Conservation (phyloP, 2,329 filamentous ascomycete genomes). For the Aquanectria penicillioides region DNA sequence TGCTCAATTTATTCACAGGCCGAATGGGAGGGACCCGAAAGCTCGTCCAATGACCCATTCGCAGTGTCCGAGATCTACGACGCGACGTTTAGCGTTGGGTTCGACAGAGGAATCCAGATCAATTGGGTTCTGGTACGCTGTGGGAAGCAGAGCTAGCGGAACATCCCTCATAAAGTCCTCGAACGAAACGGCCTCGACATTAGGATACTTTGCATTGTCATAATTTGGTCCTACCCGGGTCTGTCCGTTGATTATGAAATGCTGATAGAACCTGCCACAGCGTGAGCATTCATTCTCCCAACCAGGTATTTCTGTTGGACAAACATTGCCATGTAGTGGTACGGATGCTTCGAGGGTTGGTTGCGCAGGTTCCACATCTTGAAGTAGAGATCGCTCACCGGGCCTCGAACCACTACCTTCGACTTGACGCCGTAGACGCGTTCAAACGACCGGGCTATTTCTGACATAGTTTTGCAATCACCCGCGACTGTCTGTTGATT, state of each 20-base stretch:
- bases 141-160: not conserved
- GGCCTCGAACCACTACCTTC: not conserved
- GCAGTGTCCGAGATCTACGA: too few species aligned
- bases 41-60: too few species aligned
- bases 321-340: not conserved
- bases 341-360: not conserved
- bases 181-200: not conserved
- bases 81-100: too few species aligned
- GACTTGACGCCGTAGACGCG: slow-evolving; percentile 1
- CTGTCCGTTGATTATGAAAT: slow-evolving; percentile 1
- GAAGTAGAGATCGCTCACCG: not conserved
- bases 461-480: slow-evolving; percentile 4
- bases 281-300: too few species aligned
- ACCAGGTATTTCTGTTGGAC: not conserved
- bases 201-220: not conserved
- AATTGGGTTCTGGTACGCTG: too few species aligned
- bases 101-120: too few species aligned
- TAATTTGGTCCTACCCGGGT: not conserved
- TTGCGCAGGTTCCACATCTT: not conserved
- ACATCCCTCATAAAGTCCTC: not conserved
- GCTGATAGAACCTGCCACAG: not conserved
- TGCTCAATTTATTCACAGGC: too few species aligned
- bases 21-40: too few species aligned
- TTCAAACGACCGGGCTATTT: not conserved
- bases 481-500: not conserved